These are phyloP conservation scores for Myxozyma kluyveri DNA, from an alignment of 805 yeast species.

Conservation along the genomic window DNA sequence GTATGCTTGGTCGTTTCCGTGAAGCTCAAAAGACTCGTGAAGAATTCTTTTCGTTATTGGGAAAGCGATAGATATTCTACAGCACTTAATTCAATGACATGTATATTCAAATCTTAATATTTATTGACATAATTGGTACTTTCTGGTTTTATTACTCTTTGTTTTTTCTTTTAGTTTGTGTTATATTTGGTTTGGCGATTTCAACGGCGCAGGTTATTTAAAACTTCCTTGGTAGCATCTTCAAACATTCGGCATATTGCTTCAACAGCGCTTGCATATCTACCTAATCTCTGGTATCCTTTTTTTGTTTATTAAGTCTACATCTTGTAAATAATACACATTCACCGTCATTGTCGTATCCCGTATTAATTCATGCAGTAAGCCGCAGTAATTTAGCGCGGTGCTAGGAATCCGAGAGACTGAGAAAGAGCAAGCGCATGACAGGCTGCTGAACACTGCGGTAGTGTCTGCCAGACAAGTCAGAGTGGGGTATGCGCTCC, in stretches of 20 bases:
- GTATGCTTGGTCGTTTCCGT: constrained; percentile 96
- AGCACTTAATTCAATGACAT: background rate
- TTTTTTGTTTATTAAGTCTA: too few relatives aligned
- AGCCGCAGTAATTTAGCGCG: too few relatives aligned
- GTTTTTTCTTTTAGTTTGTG: background rate
- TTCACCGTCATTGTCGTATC: too few relatives aligned
- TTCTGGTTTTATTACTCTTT: background rate
- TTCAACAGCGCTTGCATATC: background rate
- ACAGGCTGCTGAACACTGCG: too few relatives aligned
- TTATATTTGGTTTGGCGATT: background rate
- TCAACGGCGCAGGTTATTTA: background rate
- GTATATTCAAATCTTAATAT: background rate
- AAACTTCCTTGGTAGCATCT: background rate
- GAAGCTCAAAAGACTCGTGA: constrained; percentile 93
- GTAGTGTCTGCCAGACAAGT: too few relatives aligned
- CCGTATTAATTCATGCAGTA: too few relatives aligned
- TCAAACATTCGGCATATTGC: background rate
- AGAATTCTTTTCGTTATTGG: constrained; percentile 78
- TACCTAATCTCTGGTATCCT: background rate
- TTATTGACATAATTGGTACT: background rate
- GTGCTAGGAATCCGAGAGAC: too few relatives aligned
- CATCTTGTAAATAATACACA: too few relatives aligned
- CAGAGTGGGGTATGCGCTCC: too few relatives aligned
- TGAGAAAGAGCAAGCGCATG: background rate
- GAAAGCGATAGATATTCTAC: constrained; percentile 7